Percentiles rank a stretch among this genome's conserved stretches.
Evolutionary conservation across 176 grass and related monocot species (phyloP).

Genomic region (Carex littledalei): DNA sequence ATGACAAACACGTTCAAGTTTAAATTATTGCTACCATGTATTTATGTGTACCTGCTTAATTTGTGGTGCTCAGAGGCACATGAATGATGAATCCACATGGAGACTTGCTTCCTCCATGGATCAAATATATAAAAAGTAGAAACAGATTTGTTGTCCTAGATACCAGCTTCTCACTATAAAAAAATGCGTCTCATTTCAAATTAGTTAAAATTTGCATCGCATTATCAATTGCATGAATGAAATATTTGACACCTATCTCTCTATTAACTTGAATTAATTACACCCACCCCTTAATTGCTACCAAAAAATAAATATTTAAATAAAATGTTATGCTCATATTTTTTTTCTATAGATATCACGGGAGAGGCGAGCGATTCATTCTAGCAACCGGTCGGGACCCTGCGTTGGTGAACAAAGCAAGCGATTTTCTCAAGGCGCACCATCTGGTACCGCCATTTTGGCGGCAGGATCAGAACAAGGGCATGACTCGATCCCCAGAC

Average conservation of each 20-base stretch:
- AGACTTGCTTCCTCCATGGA: too few species aligned
- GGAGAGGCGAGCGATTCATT: slow-evolving; percentile 48
- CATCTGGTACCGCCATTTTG: slow-evolving; percentile 61
- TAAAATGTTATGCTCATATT: not conserved
- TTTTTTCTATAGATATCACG: slow-evolving; percentile 47
- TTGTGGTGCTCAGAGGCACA: too few species aligned
- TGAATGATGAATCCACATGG: too few species aligned
- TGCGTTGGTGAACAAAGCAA: slow-evolving; percentile 81
- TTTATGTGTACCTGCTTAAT: too few species aligned
- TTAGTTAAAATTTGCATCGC: not conserved
- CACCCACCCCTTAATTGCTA: not conserved
- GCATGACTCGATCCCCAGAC: slow-evolving; percentile 47
- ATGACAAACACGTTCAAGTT: too few species aligned
- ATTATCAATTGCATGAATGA: not conserved
- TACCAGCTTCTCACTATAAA: not conserved
- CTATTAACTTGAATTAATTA: not conserved
- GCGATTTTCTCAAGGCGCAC: slow-evolving; percentile 68
- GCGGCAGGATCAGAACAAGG: slow-evolving; percentile 88
- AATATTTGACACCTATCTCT: not conserved
- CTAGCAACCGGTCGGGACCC: slow-evolving; percentile 60
- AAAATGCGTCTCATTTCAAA: not conserved
- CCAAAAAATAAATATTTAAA: not conserved
- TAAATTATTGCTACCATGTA: too few species aligned
- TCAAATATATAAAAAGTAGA: too few species aligned
- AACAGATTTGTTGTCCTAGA: too few species aligned